Percentiles rank a stretch among this genome's conserved stretches.
Evolutionary conservation across 306 rosid species (phyloP).

Genomic region (Prunus mume): DNA sequence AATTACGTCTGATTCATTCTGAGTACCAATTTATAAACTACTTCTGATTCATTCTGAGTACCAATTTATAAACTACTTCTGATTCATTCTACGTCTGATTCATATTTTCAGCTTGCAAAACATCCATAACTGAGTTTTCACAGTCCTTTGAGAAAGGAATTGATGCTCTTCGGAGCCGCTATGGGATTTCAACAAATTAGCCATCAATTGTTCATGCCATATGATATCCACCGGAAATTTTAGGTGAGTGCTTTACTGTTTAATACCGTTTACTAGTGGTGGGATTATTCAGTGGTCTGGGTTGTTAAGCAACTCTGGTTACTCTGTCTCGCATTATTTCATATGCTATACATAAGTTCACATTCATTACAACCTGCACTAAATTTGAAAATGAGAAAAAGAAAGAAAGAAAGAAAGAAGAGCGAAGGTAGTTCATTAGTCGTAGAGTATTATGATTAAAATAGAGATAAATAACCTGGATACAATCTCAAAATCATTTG

Average conservation of each 20-base stretch:
- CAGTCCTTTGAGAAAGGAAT: conserved; percentile 71
- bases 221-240: not conserved
- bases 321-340: not conserved
- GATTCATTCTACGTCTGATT: not conserved
- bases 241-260: conserved; percentile 31
- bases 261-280: conserved; percentile 2
- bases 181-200: conserved; percentile 59
- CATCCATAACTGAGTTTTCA: conserved; percentile 61
- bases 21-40: not conserved
- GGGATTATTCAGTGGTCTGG: not conserved
- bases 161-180: conserved; percentile 59
- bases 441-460: not conserved
- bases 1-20: too few relatives aligned
- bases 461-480: not conserved
- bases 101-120: conserved; percentile 60
- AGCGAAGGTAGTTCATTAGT: not conserved
- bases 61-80: not conserved
- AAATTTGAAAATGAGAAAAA: not conserved
- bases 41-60: too few relatives aligned
- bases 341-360: not conserved
- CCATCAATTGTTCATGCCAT: conserved; percentile 12
- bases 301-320: not conserved
- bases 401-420: not conserved
- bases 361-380: not conserved
- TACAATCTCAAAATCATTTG: not conserved